Percentiles rank a stretch among this genome's conserved stretches.
These are phyloP conservation scores for Zygotorulaspora sp. DNA, from an alignment of 805 yeast genomes.

Conservation along the genomic window DNA sequence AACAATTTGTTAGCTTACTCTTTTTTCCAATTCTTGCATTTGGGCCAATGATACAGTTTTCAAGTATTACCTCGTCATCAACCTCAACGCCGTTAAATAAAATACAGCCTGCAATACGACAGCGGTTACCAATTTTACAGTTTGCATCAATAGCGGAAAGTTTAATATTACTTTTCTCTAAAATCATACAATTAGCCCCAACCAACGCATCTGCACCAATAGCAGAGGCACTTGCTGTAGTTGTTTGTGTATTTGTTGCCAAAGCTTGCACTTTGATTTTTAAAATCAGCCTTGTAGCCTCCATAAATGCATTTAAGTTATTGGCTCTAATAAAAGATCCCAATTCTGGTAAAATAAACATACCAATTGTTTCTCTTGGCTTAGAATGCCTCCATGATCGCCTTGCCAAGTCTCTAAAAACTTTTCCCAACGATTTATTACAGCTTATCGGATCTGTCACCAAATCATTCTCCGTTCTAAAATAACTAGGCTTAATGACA, in stretches of 20 bases:
- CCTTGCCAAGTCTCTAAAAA: conserved; percentile 83
- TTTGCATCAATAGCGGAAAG: conserved; percentile 72
- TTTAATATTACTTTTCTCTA: conserved; percentile 82
- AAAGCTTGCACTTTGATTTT: conserved; percentile 52
- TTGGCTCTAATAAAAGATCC: conserved; percentile 73
- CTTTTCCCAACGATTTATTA: conserved; percentile 53
- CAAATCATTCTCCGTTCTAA: conserved; percentile 30
- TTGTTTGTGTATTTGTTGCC: conserved; percentile 25
- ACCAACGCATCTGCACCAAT: conserved; percentile 85
- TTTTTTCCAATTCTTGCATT: conserved; percentile 60
- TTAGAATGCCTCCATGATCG: conserved; percentile 82
- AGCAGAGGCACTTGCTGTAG: conserved; percentile 46
- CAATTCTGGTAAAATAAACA: conserved; percentile 65
- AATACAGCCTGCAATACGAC: conserved; percentile 84
- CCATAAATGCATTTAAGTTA: conserved; percentile 77
- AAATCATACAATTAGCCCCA: conserved; percentile 62
- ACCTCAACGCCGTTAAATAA: conserved; percentile 64
- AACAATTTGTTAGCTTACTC: conserved; percentile 69
- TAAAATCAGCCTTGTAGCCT: conserved; percentile 77
- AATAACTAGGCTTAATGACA: conserved; percentile 29
- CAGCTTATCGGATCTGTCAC: conserved; percentile 28
- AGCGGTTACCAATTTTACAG: conserved; percentile 77
- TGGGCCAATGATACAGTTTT: conserved; percentile 82
- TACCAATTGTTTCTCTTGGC: conserved; percentile 56
- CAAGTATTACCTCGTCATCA: conserved; percentile 70